These are phyloP conservation scores for Mucor plumbeus DNA, from an alignment of 371 early-diverging fungal species.

Conservation along the genomic window DNA sequence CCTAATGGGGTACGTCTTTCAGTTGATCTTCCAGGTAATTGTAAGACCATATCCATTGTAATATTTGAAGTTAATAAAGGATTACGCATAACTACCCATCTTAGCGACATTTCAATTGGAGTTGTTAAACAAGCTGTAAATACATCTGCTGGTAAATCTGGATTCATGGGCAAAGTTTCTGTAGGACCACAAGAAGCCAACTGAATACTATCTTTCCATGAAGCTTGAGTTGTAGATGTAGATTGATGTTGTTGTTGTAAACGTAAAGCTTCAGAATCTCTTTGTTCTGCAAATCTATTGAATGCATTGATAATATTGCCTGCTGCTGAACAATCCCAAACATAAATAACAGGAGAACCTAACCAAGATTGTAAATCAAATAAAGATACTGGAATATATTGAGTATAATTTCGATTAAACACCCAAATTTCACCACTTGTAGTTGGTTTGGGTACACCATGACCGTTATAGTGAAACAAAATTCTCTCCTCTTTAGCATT, in stretches of 20 bases:
- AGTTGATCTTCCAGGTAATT: conserved; percentile 87
- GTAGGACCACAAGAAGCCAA: conserved; percentile 90
- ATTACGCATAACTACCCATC: conserved; percentile 91
- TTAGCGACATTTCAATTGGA: conserved; percentile 92
- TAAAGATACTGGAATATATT: conserved; percentile 95
- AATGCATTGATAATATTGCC: conserved; percentile 91
- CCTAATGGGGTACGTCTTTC: conserved; percentile 95
- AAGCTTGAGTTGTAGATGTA: conserved; percentile 40
- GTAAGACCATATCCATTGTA: conserved; percentile 84
- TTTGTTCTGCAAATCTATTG: conserved; percentile 82
- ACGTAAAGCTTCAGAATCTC: conserved; percentile 72
- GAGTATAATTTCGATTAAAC: conserved; percentile 95
- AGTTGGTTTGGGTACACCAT: conserved; percentile 97
- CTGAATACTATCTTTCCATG: conserved; percentile 89
- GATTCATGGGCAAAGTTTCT: conserved; percentile 91
- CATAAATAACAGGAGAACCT: conserved; percentile 94
- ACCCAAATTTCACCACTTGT: conserved; percentile 97
- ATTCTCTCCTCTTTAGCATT: conserved; percentile 93
- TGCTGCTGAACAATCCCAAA: conserved; percentile 96
- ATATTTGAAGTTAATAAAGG: conserved; percentile 74
- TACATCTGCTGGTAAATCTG: conserved; percentile 94
- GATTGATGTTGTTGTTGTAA: conserved; percentile 40
- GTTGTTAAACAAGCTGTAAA: conserved; percentile 96
- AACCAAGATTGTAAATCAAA: conserved; percentile 93
- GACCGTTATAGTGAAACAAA: conserved; percentile 97